Evolutionary conservation across 2,329 filamentous ascomycete genomes (phyloP).

Genomic region (Diplocarpon rosae): DNA sequence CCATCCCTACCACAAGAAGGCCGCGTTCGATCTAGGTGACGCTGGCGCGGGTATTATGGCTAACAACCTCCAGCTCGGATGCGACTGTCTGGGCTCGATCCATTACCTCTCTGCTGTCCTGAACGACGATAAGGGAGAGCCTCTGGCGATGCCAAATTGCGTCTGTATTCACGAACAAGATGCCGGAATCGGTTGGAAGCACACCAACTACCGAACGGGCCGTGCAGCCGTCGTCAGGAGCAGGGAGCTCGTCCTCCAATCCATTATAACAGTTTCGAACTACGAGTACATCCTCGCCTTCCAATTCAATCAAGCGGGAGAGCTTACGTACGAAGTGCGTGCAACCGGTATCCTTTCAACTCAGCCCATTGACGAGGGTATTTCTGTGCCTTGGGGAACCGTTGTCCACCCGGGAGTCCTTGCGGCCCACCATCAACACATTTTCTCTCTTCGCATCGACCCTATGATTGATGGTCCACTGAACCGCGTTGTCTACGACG

Average conservation of each 20-base stretch:
- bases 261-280: conserved; percentile 61
- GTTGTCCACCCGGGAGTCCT: conserved; percentile 60
- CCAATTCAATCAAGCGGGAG: conserved; percentile 60
- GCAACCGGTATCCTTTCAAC: conserved; percentile 60
- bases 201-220: conserved; percentile 57
- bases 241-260: conserved; percentile 55
- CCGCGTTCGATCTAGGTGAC: conserved; percentile 60
- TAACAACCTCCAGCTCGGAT: conserved; percentile 59
- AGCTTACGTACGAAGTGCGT: conserved; percentile 55
- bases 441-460: conserved; percentile 57
- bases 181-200: conserved; percentile 55
- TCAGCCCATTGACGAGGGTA: conserved; percentile 53
- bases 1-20: conserved; percentile 57
- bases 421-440: conserved; percentile 64
- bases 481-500: conserved; percentile 45
- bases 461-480: conserved; percentile 47
- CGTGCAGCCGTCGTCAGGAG: conserved; percentile 52
- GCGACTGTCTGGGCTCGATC: conserved; percentile 60
- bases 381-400: conserved; percentile 55
- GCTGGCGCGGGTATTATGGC: conserved; percentile 55
- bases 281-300: conserved; percentile 66
- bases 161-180: conserved; percentile 64
- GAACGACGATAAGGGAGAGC: conserved; percentile 47
- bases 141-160: conserved; percentile 50
- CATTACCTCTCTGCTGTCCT: conserved; percentile 53